These are phyloP conservation scores for Aspergillus hortae DNA, from an alignment of 2,329 filamentous ascomycete genomes.

Conservation along the genomic window DNA sequence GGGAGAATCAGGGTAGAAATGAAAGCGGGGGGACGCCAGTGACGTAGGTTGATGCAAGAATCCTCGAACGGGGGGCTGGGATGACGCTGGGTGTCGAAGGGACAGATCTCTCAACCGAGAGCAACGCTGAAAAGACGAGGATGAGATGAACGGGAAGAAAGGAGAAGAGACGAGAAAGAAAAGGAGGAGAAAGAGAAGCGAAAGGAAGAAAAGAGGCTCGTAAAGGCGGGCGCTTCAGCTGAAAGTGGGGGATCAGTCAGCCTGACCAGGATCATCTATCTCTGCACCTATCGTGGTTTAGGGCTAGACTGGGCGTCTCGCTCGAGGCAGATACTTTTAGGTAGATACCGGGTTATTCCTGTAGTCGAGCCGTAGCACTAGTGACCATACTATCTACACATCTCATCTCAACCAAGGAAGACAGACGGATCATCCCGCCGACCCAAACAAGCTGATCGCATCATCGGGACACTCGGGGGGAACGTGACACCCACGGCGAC, in stretches of 20 bases:
- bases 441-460: slow-evolving; percentile 5
- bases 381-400: no score
- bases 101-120: no score
- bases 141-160: slow-evolving; percentile 11
- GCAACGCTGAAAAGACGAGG: background rate
- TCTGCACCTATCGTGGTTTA: no score
- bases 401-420: slow-evolving; percentile 8
- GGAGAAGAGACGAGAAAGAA: slow-evolving; percentile 2
- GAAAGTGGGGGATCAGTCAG: slow-evolving; percentile 10
- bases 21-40: slow-evolving; percentile 2
- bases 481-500: background rate
- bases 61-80: background rate
- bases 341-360: background rate
- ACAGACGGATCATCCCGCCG: slow-evolving; percentile 13
- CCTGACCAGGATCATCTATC: background rate
- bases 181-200: slow-evolving; percentile 3
- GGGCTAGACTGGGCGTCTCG: no score
- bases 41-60: background rate
- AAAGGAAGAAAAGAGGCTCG: slow-evolving; percentile 9
- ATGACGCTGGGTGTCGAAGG: no score
- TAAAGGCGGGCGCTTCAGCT: slow-evolving; percentile 17
- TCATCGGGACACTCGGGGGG: background rate
- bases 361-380: background rate
- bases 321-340: background rate
- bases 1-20: background rate